phyloP scores from a whole-genome alignment of 345 rosid species.

The Lumnitzera littorea region DNA sequence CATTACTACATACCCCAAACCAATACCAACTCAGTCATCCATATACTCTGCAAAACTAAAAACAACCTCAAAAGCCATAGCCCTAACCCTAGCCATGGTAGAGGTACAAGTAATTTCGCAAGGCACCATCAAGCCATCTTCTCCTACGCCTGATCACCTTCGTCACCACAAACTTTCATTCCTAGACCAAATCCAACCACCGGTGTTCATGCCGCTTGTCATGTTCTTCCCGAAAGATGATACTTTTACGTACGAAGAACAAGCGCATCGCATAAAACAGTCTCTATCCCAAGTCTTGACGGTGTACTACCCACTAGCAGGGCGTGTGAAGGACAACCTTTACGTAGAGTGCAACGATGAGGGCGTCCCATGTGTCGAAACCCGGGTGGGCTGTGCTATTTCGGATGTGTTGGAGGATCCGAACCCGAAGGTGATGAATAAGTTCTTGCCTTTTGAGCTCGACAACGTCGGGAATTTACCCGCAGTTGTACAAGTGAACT shows the following conservation, averaged over 20 bases:
- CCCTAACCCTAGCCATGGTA: constrained; percentile 6
- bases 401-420: constrained; percentile 12
- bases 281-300: constrained; percentile 17
- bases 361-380: constrained; percentile 21
- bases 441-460: constrained; percentile 14
- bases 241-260: constrained; percentile 1
- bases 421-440: constrained; percentile 10
- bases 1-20: too few species aligned
- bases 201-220: constrained; percentile 23
- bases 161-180: constrained; percentile 24
- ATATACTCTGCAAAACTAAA: background rate
- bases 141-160: constrained; percentile 30
- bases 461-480: constrained; percentile 9
- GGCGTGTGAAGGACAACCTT: constrained; percentile 23
- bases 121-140: constrained; percentile 28
- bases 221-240: constrained; percentile 21
- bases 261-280: constrained; percentile 9
- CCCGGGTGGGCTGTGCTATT: constrained; percentile 15
- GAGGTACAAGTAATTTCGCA: constrained; percentile 17
- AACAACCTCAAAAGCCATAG: background rate
- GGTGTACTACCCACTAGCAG: constrained; percentile 25
- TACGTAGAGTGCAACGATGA: constrained; percentile 25
- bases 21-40: too few species aligned
- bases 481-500: constrained; percentile 14
- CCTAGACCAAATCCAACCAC: constrained; percentile 30